These are phyloP conservation scores for Torulaspora indica DNA, from an alignment of 805 yeast genomes.

Conservation along the genomic window DNA sequence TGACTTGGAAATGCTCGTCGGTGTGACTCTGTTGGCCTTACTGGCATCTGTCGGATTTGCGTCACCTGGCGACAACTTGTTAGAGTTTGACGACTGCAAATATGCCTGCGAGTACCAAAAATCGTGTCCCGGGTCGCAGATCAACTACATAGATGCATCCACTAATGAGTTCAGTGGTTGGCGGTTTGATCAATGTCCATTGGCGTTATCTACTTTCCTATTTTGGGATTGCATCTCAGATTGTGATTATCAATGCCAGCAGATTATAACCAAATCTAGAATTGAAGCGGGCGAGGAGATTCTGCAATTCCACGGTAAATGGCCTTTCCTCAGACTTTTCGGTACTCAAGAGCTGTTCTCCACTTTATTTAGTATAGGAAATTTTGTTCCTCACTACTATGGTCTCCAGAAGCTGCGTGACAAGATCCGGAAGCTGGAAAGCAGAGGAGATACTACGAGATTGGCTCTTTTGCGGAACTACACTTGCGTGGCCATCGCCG, in stretches of 20 bases:
- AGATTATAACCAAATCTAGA: conserved; percentile 59
- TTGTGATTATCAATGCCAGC: conserved; percentile 93
- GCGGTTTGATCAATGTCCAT: conserved; percentile 29
- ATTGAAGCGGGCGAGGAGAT: conserved; percentile 46
- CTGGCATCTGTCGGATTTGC: conserved; percentile 23
- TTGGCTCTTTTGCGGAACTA: conserved; percentile 25
- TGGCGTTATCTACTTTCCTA: conserved; percentile 41
- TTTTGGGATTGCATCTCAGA: conserved; percentile 73
- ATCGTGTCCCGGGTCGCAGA: conserved; percentile 21
- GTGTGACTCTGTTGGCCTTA: background rate
- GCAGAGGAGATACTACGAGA: conserved; percentile 10
- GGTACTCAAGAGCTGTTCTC: conserved; percentile 85
- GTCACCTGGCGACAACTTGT: conserved; percentile 60
- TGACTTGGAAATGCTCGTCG: conserved; percentile 3
- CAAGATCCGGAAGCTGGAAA: conserved; percentile 17
- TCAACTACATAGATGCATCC: conserved; percentile 24
- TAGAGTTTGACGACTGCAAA: conserved; percentile 52
- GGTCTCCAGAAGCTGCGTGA: conserved; percentile 39
- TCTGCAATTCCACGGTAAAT: conserved; percentile 91
- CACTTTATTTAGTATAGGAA: conserved; percentile 68
- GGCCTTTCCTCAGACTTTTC: conserved; percentile 82
- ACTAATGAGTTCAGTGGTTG: conserved; percentile 26
- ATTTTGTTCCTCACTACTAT: conserved; percentile 59
- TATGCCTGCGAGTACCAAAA: conserved; percentile 43
- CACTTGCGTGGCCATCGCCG: conserved; percentile 46